Conservation (phyloP, 495 filamentous ascomycete genomes). For the Talaromyces ruber region DNA sequence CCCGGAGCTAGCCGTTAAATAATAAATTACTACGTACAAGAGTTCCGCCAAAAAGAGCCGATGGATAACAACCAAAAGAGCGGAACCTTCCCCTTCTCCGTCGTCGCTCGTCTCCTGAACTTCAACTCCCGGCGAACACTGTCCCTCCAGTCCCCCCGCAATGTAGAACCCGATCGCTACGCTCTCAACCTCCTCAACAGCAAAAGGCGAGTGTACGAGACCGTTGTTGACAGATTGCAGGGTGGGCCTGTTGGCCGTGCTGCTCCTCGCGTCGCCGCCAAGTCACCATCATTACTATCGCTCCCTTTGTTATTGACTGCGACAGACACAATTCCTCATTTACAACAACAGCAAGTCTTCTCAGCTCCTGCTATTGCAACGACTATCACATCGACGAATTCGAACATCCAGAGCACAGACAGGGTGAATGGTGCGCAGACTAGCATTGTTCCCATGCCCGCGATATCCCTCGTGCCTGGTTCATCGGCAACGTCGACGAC, state of each 20-base stretch:
- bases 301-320: background rate
- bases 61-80: background rate
- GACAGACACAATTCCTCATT: background rate
- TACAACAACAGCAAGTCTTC: background rate
- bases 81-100: background rate
- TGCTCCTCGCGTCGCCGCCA: constrained; percentile 4
- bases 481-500: constrained; percentile 17
- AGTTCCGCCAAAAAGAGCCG: background rate
- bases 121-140: background rate
- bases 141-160: background rate
- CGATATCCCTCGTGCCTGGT: constrained; percentile 27
- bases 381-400: background rate
- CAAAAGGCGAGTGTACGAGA: background rate
- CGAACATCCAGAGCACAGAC: background rate
- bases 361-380: background rate
- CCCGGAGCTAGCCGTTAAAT: background rate
- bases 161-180: background rate
- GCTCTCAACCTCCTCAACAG: background rate
- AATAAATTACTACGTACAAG: too few species aligned
- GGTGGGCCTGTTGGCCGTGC: background rate
- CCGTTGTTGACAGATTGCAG: background rate
- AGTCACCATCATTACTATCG: background rate
- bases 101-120: background rate
- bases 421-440: background rate
- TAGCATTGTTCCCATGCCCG: constrained; percentile 31